These are phyloP conservation scores for Claviceps arundinis DNA, from an alignment of 2,329 filamentous ascomycete genomes.

Conservation along the genomic window DNA sequence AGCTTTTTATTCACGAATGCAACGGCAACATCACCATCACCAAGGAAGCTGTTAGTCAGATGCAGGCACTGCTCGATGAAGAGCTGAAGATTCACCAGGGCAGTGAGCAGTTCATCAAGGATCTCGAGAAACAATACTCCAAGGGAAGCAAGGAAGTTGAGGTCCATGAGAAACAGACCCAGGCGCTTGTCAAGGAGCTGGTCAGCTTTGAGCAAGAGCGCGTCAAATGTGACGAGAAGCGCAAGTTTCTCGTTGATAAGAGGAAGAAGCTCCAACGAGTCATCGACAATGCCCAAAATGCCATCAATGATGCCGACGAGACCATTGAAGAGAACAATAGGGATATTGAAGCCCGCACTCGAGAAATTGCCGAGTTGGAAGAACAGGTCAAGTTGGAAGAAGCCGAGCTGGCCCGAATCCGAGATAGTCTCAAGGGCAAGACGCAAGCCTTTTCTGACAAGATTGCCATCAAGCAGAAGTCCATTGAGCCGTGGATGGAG, in stretches of 20 bases:
- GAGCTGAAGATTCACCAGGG: conserved; percentile 89
- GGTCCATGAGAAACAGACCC: conserved; percentile 65
- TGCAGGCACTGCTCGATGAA: conserved; percentile 72
- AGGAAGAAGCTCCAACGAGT: conserved; percentile 91
- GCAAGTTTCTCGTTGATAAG: conserved; percentile 83
- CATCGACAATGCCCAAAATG: conserved; percentile 62
- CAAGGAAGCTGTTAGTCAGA: conserved; percentile 78
- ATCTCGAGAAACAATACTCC: conserved; percentile 73
- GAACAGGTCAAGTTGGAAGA: conserved; percentile 66
- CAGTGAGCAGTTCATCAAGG: conserved; percentile 79
- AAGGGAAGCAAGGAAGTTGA: conserved; percentile 75
- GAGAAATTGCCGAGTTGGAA: conserved; percentile 68
- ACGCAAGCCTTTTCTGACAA: conserved; percentile 89
- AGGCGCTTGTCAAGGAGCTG: conserved; percentile 71
- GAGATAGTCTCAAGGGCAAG: conserved; percentile 84
- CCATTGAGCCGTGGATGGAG: conserved; percentile 88
- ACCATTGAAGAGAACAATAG: conserved; percentile 64
- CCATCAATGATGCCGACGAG: conserved; percentile 59
- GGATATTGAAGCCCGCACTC: conserved; percentile 63
- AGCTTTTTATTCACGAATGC: conserved; percentile 80
- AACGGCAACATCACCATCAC: conserved; percentile 80
- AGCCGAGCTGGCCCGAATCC: conserved; percentile 66
- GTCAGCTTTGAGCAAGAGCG: conserved; percentile 90
- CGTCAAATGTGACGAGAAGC: conserved; percentile 96
- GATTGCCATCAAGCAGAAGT: conserved; percentile 84